Percentiles rank a stretch among this genome's conserved stretches.
Conservation (phyloP, 140 eudicot species). For the Senecio squalidus region DNA sequence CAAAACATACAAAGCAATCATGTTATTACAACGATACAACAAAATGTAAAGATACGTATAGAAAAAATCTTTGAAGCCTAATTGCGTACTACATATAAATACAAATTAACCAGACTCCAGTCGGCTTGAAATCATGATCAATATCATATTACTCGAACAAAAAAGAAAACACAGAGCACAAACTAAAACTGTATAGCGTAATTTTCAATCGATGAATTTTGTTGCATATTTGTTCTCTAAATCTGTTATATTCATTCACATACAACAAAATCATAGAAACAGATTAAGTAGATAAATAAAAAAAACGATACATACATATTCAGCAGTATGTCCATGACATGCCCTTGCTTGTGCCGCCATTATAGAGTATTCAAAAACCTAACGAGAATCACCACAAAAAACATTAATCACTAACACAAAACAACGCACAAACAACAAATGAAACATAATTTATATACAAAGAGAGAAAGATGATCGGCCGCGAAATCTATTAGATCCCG, state of each 20-base stretch:
- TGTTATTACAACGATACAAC: background rate
- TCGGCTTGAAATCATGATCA: no score
- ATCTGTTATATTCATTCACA: background rate
- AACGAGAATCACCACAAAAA: conserved; percentile 6
- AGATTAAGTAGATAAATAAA: background rate
- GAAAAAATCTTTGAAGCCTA: no score
- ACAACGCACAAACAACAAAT: conserved; percentile 13
- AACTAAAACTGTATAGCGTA: no score
- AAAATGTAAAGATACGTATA: no score
- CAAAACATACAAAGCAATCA: background rate
- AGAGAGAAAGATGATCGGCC: no score
- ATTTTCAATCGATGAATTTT: no score
- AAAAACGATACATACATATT: conserved; percentile 47
- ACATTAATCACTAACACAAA: background rate
- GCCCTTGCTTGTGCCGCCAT: conserved; percentile 48
- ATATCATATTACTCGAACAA: no score
- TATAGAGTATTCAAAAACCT: conserved; percentile 22
- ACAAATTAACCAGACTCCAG: no score
- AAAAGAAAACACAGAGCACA: no score
- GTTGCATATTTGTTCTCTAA: no score
- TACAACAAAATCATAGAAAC: conserved; percentile 7
- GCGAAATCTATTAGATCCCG: no score
- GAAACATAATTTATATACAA: background rate
- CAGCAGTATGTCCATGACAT: conserved; percentile 56
- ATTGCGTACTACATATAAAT: no score